phyloP scores from a whole-genome alignment of 2,329 filamentous ascomycete species.

The Aspergillus melleus region DNA sequence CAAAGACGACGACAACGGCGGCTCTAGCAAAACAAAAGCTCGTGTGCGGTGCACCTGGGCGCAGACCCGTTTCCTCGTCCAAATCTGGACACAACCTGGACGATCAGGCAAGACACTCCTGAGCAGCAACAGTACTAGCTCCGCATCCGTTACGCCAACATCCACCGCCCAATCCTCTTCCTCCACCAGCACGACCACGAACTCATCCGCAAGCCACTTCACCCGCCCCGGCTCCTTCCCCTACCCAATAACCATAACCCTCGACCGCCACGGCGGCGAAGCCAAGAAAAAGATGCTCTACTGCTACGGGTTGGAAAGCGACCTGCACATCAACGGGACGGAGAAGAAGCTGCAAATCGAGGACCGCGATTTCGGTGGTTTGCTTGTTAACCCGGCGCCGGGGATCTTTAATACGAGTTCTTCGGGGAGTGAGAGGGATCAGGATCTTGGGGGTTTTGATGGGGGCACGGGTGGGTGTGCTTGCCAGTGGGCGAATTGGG shows the following conservation, averaged over 20 bases:
- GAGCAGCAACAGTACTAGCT: slow-evolving; percentile 7
- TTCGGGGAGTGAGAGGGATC: slow-evolving; percentile 14
- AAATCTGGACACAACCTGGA: slow-evolving; percentile 60
- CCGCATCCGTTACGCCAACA: slow-evolving; percentile 4
- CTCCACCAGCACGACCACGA: slow-evolving; percentile 17
- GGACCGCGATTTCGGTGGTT: slow-evolving; percentile 52
- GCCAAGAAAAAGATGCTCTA: slow-evolving; percentile 58
- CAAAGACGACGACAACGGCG: slow-evolving; percentile 52
- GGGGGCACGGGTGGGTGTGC: slow-evolving; percentile 60
- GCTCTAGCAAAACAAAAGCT: slow-evolving; percentile 48
- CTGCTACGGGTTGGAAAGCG: slow-evolving; percentile 57
- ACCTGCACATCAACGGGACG: slow-evolving; percentile 47
- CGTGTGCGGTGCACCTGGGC: slow-evolving; percentile 58
- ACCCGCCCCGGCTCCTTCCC: slow-evolving; percentile 59
- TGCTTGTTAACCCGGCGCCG: slow-evolving; percentile 51
- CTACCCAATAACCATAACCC: slow-evolving; percentile 59
- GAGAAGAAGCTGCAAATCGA: slow-evolving; percentile 54
- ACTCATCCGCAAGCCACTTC: slow-evolving; percentile 46
- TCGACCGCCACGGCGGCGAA: slow-evolving; percentile 62
- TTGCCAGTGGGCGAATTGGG: slow-evolving; percentile 62
- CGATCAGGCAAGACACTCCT: slow-evolving; percentile 32
- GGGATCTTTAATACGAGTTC: slow-evolving; percentile 41
- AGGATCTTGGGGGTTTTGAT: slow-evolving; percentile 52
- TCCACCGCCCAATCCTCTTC: slow-evolving; percentile 14
- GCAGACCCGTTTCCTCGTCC: slow-evolving; percentile 61